Conservation (phyloP, 2,329 filamentous ascomycete genomes). For the Beauveria bassiana region DNA sequence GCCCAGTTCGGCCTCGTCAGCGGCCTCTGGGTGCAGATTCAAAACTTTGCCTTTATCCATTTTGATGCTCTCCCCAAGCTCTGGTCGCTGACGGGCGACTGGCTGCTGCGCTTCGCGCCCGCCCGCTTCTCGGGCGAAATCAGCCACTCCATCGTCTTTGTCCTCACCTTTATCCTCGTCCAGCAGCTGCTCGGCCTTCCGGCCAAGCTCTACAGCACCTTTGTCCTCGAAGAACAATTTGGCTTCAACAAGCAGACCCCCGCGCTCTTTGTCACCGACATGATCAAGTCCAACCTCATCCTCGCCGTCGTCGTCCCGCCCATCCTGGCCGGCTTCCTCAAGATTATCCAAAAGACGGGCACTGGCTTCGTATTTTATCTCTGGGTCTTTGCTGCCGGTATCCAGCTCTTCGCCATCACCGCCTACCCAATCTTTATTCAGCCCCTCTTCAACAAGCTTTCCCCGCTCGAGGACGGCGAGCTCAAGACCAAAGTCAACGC, state of each 20-base stretch:
- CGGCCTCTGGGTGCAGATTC: slow-evolving; percentile 76
- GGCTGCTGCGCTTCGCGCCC: slow-evolving; percentile 68
- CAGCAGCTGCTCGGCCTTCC: slow-evolving; percentile 75
- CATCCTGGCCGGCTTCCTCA: slow-evolving; percentile 83
- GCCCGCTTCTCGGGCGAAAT: slow-evolving; percentile 83
- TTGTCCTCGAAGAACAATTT: slow-evolving; percentile 92
- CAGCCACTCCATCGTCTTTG: slow-evolving; percentile 84
- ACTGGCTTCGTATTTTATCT: slow-evolving; percentile 97
- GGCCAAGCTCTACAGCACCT: slow-evolving; percentile 82
- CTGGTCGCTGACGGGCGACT: slow-evolving; percentile 72
- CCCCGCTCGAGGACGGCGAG: slow-evolving; percentile 76
- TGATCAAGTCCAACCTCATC: slow-evolving; percentile 84
- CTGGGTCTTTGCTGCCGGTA: slow-evolving; percentile 81
- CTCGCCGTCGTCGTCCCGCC: slow-evolving; percentile 74
- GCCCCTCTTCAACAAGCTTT: slow-evolving; percentile 96
- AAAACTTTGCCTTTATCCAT: slow-evolving; percentile 84
- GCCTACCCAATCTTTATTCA: slow-evolving; percentile 93
- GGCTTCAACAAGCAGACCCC: slow-evolving; percentile 98
- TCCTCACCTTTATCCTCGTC: slow-evolving; percentile 77
- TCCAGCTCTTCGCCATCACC: slow-evolving; percentile 92
- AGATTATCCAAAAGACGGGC: slow-evolving; percentile 90
- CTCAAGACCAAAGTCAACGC: slow-evolving; percentile 84
- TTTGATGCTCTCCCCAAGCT: slow-evolving; percentile 85
- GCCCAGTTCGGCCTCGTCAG: slow-evolving; percentile 79
- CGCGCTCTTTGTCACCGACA: slow-evolving; percentile 78